Evolutionary conservation across 495 filamentous ascomycete genomes (phyloP), one percentile per base, ranked within the genome.

Genomic region (Bacidia rubella): DNA sequence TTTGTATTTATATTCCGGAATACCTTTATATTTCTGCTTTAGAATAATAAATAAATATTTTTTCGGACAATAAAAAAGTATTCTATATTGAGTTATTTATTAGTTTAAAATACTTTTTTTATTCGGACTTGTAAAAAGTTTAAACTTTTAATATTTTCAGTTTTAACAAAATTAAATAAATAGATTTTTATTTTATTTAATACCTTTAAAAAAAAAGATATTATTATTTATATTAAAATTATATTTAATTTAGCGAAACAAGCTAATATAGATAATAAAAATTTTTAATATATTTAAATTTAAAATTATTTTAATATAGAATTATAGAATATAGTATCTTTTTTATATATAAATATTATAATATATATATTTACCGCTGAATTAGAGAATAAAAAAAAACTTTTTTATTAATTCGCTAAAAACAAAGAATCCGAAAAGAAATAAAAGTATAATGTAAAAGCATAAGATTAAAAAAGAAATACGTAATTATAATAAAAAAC

Each of bases 11-110:
- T 12, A 45, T 26, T 5, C 24, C 22, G 23, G 43, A 42, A 22
- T 39, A 15, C 10, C 25, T 22, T 47, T 15, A n/a, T n/a, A 32
- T 11, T 11, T 11, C 25, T 5, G 12, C 25, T 5, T 7, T 48
- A 46, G 19, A 21, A 10, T 44, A 32, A 47, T 53, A 53, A 24
- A 11, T 46, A 47, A 20, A 53, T 23, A 44, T 9, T 46, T 27
- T 32, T 12, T 46, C 9, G 5, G 26, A 51, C 5, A 19, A 44
- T 26, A 44, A 20, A 15, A 3, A 20, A 49, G n/a, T 20, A 21
- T 11, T n/a, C 47, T 19, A 22, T 46, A 29, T n/a, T n/a, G 19
- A 48, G 3, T 9, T 44, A 9, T 17, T 10, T 25, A 24, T 26
- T 48, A 25, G 11, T 23, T 26, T 25, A 22, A n/a, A 27, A 23